Conservation (phyloP, 2,329 filamentous ascomycete genomes). For the Daldinia eschscholtzii region DNA sequence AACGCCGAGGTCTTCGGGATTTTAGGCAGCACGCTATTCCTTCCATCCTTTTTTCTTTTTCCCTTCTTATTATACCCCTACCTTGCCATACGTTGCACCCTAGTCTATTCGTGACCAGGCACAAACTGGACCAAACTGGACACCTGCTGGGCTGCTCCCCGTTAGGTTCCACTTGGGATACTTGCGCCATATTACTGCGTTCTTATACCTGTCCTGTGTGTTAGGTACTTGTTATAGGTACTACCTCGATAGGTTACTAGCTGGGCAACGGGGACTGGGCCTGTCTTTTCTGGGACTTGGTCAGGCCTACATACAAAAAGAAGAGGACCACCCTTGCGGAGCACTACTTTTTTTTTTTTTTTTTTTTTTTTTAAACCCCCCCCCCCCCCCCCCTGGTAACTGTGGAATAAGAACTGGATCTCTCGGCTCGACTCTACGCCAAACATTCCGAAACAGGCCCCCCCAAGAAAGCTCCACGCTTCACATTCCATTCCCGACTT, state of each 20-base stretch:
- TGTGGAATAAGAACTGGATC: slow-evolving; percentile 35
- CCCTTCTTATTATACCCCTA: slow-evolving; percentile 27
- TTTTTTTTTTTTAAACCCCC: slow-evolving; percentile 14
- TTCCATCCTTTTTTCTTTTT: slow-evolving; percentile 21
- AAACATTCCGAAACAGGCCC: slow-evolving; percentile 42
- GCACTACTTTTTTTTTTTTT: not conserved
- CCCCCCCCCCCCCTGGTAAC: slow-evolving; percentile 31
- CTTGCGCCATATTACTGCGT: slow-evolving; percentile 39
- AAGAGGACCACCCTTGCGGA: slow-evolving; percentile 33
- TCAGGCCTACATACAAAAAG: slow-evolving; percentile 29
- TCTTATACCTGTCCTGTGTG: slow-evolving; percentile 29
- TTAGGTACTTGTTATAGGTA: slow-evolving; percentile 1
- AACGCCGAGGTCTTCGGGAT: slow-evolving; percentile 36
- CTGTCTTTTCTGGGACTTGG: slow-evolving; percentile 21
- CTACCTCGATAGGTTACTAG: slow-evolving; percentile 12
- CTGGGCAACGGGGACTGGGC: slow-evolving; percentile 23
- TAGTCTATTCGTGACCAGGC: slow-evolving; percentile 41
- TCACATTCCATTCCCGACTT: slow-evolving; percentile 35
- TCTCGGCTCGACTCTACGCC: slow-evolving; percentile 38
- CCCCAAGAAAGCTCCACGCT: slow-evolving; percentile 29
- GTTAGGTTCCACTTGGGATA: slow-evolving; percentile 9
- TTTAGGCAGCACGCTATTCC: slow-evolving; percentile 40
- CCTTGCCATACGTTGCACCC: slow-evolving; percentile 40
- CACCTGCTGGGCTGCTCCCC: slow-evolving; percentile 11
- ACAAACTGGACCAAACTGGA: slow-evolving; percentile 36